Base-by-base conservation (phyloP, 345 rosid species). In the Salix udensis region DNA sequence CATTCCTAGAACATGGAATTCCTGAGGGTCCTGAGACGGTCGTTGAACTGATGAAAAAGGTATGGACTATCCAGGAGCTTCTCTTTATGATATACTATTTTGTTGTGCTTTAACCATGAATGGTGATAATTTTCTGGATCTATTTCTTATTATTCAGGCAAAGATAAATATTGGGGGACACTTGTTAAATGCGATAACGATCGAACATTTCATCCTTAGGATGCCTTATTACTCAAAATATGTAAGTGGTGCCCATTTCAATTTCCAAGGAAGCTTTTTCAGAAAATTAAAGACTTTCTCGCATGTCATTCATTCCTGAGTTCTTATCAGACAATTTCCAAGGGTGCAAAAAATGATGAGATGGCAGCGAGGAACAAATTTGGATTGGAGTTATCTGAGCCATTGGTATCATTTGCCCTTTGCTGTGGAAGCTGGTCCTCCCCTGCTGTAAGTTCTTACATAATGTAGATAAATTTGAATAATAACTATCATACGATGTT, bases 391-490 rank as follows among this genome's bases (percentile, higher is more conserved):
- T 79, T 91, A 67, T 91, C 94, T 30, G 92, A 94, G 85, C 97
- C 94, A 1, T 79, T 90, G 82, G 94, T 92, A 65, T 89, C 97
- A 67, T 92, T 94, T 76, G 93, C 91, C 66, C 98, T 91, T 61
- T 87, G 93, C 42, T 94, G 96, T 73, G 97, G 97, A 84, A 94
- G 97, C 85, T 88, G 97, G 97, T 94, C 97, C 82, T 94, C 97
- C 62, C 98, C 98, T 65, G 90, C 97, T 70, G 96, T 94, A 91
- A 89, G 97, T 87, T 61, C 2, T 64, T 31, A 23, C 62, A 67
- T 52, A 21, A 37, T 44, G 52, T 21, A 19, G 65, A 76, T 55
- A 65, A 34, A 60, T 72, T 64, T 62, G 36, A 34, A 34, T 34
- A 34, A 21, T 21, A 21, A 21, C 10, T 23, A 21, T 53, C 61